Percentiles rank a stretch among this genome's conserved stretches.
These are phyloP conservation scores for Cryptococcus sp. DNA, from an alignment of 1,284 basidiomycete genomes.

Conservation along the genomic window DNA sequence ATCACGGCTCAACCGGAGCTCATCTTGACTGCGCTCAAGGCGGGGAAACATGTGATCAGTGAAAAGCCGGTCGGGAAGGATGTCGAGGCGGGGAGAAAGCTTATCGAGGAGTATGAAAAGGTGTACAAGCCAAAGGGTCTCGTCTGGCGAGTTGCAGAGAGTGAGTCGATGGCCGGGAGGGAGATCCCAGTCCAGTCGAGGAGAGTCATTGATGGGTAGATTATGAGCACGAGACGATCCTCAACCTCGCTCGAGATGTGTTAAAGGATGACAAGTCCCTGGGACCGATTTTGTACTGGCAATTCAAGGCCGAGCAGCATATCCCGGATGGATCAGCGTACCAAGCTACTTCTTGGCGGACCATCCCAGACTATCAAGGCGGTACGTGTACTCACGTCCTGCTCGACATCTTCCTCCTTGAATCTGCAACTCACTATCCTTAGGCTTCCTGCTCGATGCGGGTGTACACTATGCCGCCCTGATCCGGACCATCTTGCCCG, in stretches of 20 bases:
- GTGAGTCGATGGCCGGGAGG: slow-evolving; percentile 21
- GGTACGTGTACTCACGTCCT: slow-evolving; percentile 46
- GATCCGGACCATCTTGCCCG: slow-evolving; percentile 34
- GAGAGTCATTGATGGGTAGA: slow-evolving; percentile 47
- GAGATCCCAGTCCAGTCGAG: too few species aligned
- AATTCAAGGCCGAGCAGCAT: slow-evolving; percentile 51
- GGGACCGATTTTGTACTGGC: slow-evolving; percentile 45
- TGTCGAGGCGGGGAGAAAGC: slow-evolving; percentile 57
- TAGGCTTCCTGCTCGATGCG: slow-evolving; percentile 46
- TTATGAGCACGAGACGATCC: slow-evolving; percentile 64
- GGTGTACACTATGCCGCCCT: slow-evolving; percentile 42
- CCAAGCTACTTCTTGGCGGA: slow-evolving; percentile 76
- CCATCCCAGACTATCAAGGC: slow-evolving; percentile 77
- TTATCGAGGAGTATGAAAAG: slow-evolving; percentile 62
- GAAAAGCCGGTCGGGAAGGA: slow-evolving; percentile 72
- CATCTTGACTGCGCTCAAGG: slow-evolving; percentile 53
- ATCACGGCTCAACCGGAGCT: slow-evolving; percentile 67
- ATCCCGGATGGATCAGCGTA: slow-evolving; percentile 62
- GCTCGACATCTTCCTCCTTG: background rate
- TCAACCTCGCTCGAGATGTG: slow-evolving; percentile 53
- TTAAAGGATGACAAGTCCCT: slow-evolving; percentile 61
- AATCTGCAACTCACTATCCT: background rate
- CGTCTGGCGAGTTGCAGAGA: slow-evolving; percentile 80
- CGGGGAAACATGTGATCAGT: slow-evolving; percentile 77
- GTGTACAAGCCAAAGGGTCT: slow-evolving; percentile 63